Evolutionary conservation across 495 filamentous ascomycete species (phyloP).

Genomic region (Terfezia claveryi): DNA sequence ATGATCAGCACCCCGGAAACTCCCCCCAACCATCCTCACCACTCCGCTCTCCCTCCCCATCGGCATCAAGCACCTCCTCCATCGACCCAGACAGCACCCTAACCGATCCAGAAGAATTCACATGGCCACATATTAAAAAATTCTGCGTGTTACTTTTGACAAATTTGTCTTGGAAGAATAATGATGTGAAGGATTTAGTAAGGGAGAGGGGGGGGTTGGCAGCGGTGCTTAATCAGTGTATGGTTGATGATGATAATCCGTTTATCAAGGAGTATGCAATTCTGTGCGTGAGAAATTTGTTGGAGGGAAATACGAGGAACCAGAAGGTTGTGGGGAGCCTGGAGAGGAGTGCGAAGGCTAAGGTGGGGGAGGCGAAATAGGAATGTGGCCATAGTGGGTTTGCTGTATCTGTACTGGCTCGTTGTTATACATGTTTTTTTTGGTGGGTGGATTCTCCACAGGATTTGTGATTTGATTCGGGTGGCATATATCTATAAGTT

Average conservation of each 20-base stretch:
- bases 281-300: constrained; percentile 48
- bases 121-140: constrained; percentile 19
- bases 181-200: constrained; percentile 15
- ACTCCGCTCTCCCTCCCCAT: background rate
- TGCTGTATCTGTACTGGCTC: too few species aligned
- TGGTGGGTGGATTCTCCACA: too few species aligned
- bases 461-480: too few species aligned
- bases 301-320: constrained; percentile 45
- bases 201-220: constrained; percentile 14
- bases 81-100: constrained; percentile 14
- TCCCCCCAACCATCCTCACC: too few species aligned
- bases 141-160: constrained; percentile 14
- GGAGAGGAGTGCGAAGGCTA: constrained; percentile 11
- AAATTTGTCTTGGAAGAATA: constrained; percentile 15
- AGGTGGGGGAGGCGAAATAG: too few species aligned
- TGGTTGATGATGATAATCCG: constrained; percentile 20
- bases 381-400: too few species aligned
- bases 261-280: constrained; percentile 58
- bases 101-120: constrained; percentile 18
- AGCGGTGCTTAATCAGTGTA: constrained; percentile 17
- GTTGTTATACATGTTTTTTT: too few species aligned
- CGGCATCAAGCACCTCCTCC: constrained; percentile 1
- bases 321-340: constrained; percentile 37
- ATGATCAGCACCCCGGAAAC: constrained; percentile 6
- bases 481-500: too few species aligned